Conservation (phyloP, 352 stramenopile species). For the Globisporangium uncinulatum region DNA sequence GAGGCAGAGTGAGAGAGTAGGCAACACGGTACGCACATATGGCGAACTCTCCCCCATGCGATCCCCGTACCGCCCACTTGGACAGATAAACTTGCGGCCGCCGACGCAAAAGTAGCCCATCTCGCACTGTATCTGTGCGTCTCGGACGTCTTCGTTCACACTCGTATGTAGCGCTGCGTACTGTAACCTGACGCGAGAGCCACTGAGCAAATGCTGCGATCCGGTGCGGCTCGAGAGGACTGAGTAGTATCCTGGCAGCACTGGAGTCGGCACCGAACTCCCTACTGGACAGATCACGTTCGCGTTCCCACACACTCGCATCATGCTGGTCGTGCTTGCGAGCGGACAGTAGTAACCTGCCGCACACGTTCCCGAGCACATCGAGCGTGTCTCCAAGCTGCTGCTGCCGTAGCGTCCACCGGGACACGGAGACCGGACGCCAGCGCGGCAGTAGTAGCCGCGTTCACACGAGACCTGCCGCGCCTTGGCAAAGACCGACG, state of each 20-base stretch:
- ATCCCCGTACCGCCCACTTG: conserved; percentile 50
- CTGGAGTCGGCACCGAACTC: conserved; percentile 42
- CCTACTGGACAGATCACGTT: conserved; percentile 59
- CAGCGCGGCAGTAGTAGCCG: conserved; percentile 52
- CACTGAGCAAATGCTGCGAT: background rate
- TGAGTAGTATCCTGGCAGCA: conserved; percentile 63
- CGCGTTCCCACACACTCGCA: conserved; percentile 22
- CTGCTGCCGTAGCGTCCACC: conserved; percentile 35
- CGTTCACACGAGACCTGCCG: conserved; percentile 51
- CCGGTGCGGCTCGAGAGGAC: conserved; percentile 13
- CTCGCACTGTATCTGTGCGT: conserved; percentile 56
- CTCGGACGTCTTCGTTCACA: conserved; percentile 26
- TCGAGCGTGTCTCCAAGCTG: conserved; percentile 21
- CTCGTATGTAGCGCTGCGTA: conserved; percentile 15
- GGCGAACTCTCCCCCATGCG: conserved; percentile 36
- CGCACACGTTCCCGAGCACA: conserved; percentile 39
- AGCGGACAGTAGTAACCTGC: conserved; percentile 59
- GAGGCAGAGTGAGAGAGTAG: background rate
- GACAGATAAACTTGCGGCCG: conserved; percentile 49
- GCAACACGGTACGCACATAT: background rate
- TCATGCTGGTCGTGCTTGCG: conserved; percentile 40
- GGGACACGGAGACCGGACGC: conserved; percentile 48
- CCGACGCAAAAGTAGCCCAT: conserved; percentile 57
- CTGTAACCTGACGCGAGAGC: background rate
- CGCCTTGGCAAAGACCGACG: conserved; percentile 34